Base-by-base conservation (phyloP, 1,139 yeast species). In the Spathaspora sp. region DNA sequence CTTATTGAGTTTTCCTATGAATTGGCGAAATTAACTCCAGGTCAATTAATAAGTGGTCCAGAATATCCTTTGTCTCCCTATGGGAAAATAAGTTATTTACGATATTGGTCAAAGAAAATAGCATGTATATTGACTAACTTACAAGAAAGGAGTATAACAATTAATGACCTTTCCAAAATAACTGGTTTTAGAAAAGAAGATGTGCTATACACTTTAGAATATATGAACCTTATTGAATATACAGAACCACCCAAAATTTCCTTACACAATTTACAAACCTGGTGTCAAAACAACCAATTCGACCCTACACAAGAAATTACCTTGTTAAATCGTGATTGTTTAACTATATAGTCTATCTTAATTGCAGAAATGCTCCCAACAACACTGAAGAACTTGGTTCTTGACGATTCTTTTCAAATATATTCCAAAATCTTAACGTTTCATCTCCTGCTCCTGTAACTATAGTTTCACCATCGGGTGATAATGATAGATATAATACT, bases 371-470 rank as follows among this genome's bases (percentile, higher is more conserved):
- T 2, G 95, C 89, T 66, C 87, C 93, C 44, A 87, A 67, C 43
- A 89, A 68, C 4, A 85, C 87, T 17, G 89, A 82, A 8, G 82
- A 69, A 15, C 78, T 80, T 39, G 72, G 76, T 49, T 78, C 83
- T 39, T 73, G 68, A 59, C 80, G 83, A 50, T 78, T 81, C 63
- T 86, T 89, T 51, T 88, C 96, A 67, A 89, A 90, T 1, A 89
- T 86, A 56, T 88, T 89, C 98, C 98, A 91, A 59, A 90, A 89
- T 56, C 98, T 68, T 49, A 93, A 70, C 0, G 99, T 93, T 65
- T 95, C 99, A 67, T 93, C 99, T 1, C 99, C 99, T 1, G 99
- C 98, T 0, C 99, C 99, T 0, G 99, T 91, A 2, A 93, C 99
- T n/a, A 93, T 86, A 0, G 98, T 89, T 53, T 89, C 91, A 1